Percentiles rank a stretch among this genome's conserved stretches.
phyloP scores from a whole-genome alignment of 2,329 filamentous ascomycete species.

The Alternaria solani region DNA sequence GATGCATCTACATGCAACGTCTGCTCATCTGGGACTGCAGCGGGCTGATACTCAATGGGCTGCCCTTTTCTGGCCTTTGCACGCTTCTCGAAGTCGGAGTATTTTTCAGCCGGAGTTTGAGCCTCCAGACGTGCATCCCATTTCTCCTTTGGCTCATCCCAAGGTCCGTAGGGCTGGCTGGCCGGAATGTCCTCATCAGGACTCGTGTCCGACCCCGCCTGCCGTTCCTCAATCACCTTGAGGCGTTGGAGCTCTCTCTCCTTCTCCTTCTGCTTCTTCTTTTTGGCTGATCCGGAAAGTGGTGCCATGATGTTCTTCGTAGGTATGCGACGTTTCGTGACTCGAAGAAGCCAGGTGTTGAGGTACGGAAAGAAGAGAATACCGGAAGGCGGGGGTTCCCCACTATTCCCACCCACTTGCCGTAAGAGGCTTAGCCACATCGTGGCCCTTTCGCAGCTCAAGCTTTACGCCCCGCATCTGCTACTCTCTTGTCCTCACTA shows the following conservation, averaged over 20 bases:
- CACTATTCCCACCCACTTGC: not conserved
- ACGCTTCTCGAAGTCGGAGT: not conserved
- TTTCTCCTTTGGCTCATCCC: conserved; percentile 3
- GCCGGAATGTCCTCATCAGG: conserved; percentile 4
- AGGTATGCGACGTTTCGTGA: not conserved
- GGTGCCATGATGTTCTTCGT: not conserved
- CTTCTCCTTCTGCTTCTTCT: conserved; percentile 6
- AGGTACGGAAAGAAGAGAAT: not conserved
- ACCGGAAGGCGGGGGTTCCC: conserved; percentile 2
- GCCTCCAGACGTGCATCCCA: conserved; percentile 4
- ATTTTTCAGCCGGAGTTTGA: not conserved
- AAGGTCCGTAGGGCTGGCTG: conserved; percentile 3
- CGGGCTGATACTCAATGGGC: not conserved
- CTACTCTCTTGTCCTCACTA: not conserved
- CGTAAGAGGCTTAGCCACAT: not conserved
- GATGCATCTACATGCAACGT: conserved; percentile 7
- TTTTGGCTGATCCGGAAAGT: not conserved
- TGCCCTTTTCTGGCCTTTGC: conserved; percentile 6
- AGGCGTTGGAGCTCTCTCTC: conserved; percentile 3
- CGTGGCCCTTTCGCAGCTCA: not conserved
- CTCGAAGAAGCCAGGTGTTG: not conserved
- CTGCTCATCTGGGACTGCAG: conserved; percentile 1
- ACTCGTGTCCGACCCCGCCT: conserved; percentile 7
- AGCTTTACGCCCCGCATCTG: not conserved
- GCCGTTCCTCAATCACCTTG: conserved; percentile 6